Base-by-base conservation (phyloP, 2,329 filamentous ascomycete species). In the Cucurbitaria berberidis region DNA sequence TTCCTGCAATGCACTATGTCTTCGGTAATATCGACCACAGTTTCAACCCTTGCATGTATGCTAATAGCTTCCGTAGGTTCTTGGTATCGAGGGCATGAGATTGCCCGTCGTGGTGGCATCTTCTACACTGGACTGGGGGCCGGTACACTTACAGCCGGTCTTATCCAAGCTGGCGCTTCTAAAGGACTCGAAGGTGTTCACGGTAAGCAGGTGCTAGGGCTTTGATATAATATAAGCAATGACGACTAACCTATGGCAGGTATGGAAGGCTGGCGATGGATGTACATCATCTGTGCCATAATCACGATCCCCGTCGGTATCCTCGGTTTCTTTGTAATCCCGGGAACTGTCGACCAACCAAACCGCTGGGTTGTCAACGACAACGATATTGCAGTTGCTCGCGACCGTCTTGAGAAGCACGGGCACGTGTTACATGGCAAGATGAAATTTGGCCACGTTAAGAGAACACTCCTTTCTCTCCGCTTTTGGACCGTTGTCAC, bases 111-210 rank as follows among this genome's bases (percentile, higher is more conserved):
- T 10, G 80, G 79, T 1, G 81, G 81, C 5, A 70, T 80, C 9
- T 83, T 79, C 59, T 83, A 82, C 27, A 73, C 80, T n/a, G 80
- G 80, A 0, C 66, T 81, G 0, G 78, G 77, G 0, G 68, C 82
- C 0, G 81, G 81, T 1, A 82, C 78, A 0, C 62, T 83, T 5
- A 83, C 80, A 0, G 79, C 80, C 0, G 80, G 81, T 1, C 68
- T 83, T 5, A 78, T 83, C 34, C 57, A 60, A 38, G 57, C 56
- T 21, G 59, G 56, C 6, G 61, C 61, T 1, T 59, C 58, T 11
- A 75, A 74, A 26, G 87, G 88, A 59, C 78, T 86, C 27, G 85
- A 88, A 67, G 76, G 77, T 24, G 78, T 79, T 9, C 76, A 76
- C 13, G 82, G 59, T 11, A 49, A 24, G 15, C 9, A 8, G n/a